A percentile compares a stretch with the other conserved stretches of the same genome.
Conservation (phyloP, 345 rosid genomes). For the Carallia brachiata region DNA sequence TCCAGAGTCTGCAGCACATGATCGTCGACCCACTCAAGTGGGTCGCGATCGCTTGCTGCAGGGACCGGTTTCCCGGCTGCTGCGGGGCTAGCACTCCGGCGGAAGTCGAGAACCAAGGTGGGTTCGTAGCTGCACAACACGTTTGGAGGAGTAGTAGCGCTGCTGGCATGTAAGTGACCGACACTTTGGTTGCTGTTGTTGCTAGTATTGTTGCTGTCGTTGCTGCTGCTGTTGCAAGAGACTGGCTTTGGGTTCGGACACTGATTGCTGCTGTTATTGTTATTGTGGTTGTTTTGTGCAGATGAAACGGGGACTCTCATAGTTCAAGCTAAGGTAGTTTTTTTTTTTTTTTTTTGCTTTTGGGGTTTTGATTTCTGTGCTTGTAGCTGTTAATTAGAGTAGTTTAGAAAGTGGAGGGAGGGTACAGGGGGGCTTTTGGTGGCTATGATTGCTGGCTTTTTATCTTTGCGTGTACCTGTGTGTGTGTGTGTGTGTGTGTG, state of each 20-base stretch:
- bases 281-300: conserved; percentile 30
- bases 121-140: conserved; percentile 49
- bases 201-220: conserved; percentile 14
- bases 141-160: conserved; percentile 2
- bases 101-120: conserved; percentile 75
- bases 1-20: conserved; percentile 65
- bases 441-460: conserved; percentile 49
- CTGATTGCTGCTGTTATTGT: conserved; percentile 2
- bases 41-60: conserved; percentile 21
- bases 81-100: conserved; percentile 48
- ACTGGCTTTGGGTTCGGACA: conserved; percentile 18
- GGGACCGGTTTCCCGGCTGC: conserved; percentile 32
- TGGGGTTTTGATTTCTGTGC: neutral
- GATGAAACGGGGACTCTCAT: conserved; percentile 66
- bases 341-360: neutral
- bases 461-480: conserved; percentile 52
- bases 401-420: conserved; percentile 8
- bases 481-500: conserved; percentile 2
- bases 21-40: conserved; percentile 49
- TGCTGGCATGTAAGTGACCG: conserved; percentile 4
- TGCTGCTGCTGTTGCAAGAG: conserved; percentile 24
- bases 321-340: conserved; percentile 4
- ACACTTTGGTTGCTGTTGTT: conserved; percentile 13
- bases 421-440: conserved; percentile 40
- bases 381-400: conserved; percentile 1